Percentiles rank a stretch among this genome's conserved stretches.
Conservation (phyloP, 2,329 filamentous ascomycete genomes). For the Paracoccidioides brasiliensis region DNA sequence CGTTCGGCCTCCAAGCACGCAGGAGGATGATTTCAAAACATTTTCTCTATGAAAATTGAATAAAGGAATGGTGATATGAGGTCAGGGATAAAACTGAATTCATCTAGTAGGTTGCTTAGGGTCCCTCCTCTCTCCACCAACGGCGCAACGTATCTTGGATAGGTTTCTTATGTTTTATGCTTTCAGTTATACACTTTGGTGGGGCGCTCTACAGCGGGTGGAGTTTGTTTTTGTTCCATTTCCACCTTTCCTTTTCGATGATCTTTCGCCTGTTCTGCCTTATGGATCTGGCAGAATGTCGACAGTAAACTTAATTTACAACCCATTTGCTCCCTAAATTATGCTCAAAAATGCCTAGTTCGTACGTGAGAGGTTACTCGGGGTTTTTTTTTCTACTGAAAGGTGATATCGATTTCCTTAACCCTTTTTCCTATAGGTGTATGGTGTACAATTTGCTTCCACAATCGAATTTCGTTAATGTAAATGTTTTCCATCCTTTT, state of each 20-base stretch:
- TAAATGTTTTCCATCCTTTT: not conserved
- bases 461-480: not conserved
- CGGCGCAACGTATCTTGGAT: conserved; percentile 1
- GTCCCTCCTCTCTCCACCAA: not conserved
- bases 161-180: not conserved
- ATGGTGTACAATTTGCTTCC: conserved; percentile 3
- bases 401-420: not conserved
- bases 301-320: no score
- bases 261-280: no score
- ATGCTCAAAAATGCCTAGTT: no score
- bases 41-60: conserved; percentile 9
- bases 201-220: conserved; percentile 5
- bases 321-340: no score
- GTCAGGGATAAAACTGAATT: no score
- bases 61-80: no score
- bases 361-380: no score
- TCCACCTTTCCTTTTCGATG: not conserved
- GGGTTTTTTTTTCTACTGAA: not conserved
- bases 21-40: conserved; percentile 30
- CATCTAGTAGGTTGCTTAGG: no score
- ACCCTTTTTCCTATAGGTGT: not conserved
- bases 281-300: no score
- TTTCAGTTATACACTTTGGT: conserved; percentile 3
- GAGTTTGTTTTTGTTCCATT: conserved; percentile 2
- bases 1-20: conserved; percentile 29